phyloP scores from a whole-genome alignment of 2,329 filamentous ascomycete species.

The Aureobasidium lini region DNA sequence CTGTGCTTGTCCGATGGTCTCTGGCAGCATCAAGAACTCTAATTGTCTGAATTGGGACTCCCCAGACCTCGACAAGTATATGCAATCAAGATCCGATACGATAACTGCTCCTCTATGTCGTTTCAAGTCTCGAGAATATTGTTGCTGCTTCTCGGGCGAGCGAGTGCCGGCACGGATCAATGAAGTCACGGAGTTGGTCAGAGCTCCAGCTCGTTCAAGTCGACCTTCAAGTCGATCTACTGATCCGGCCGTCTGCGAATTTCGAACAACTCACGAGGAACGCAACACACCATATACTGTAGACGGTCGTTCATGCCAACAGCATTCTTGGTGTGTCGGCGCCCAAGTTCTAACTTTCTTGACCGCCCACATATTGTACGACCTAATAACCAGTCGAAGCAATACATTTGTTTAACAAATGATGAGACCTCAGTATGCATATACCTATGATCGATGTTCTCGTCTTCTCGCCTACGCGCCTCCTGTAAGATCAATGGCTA shows the following conservation, averaged over 20 bases:
- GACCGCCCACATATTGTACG: too few relatives aligned
- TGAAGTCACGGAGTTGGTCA: slow-evolving; percentile 8
- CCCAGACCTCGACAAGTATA: too few relatives aligned
- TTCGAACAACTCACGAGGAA: background rate
- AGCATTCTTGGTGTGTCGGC: too few relatives aligned
- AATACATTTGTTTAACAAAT: too few relatives aligned
- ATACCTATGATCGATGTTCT: too few relatives aligned
- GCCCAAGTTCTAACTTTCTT: too few relatives aligned
- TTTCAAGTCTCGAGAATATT: background rate
- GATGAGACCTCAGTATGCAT: too few relatives aligned
- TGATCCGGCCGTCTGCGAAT: background rate
- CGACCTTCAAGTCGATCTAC: background rate
- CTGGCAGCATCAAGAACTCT: background rate
- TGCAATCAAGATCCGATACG: too few relatives aligned
- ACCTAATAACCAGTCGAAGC: too few relatives aligned
- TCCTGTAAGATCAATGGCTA: slow-evolving; percentile 45
- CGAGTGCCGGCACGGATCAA: background rate
- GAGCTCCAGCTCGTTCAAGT: background rate
- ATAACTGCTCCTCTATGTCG: background rate
- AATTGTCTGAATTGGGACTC: background rate
- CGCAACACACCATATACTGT: too few relatives aligned
- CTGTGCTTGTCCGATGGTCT: background rate
- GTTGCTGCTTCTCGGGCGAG: background rate
- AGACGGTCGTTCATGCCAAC: too few relatives aligned
- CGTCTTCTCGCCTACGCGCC: slow-evolving; percentile 27